Conservation (phyloP, 1,284 basidiomycete species). For the Rhodotorula sp. region DNA sequence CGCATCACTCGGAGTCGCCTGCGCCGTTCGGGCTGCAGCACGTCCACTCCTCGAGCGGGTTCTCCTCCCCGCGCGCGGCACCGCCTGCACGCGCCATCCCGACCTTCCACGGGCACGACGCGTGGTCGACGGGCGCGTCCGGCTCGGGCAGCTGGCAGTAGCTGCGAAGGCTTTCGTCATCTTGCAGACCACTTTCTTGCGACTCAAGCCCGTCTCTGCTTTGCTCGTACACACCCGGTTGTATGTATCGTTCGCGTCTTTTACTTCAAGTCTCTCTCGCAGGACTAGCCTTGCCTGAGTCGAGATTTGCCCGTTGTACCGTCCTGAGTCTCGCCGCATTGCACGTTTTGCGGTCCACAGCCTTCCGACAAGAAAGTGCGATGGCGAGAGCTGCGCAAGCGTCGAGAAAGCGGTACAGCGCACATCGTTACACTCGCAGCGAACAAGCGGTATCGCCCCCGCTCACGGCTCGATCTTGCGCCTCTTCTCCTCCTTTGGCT, state of each 20-base stretch:
- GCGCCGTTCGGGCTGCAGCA: neutral
- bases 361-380: no score
- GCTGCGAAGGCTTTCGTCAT: neutral
- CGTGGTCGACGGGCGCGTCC: neutral
- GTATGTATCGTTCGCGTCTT: neutral
- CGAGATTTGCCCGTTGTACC: no score
- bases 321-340: no score
- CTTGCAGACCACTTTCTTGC: neutral
- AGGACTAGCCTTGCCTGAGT: no score
- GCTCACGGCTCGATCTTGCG: conserved; percentile 8
- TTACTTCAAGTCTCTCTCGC: no score
- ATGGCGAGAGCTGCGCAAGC: no score
- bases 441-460: no score
- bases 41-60: neutral
- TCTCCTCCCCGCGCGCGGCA: conserved; percentile 2
- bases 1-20: neutral
- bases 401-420: neutral
- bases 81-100: neutral
- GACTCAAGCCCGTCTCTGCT: neutral
- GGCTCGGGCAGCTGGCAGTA: neutral
- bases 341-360: no score
- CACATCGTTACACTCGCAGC: neutral
- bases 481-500: conserved; percentile 16
- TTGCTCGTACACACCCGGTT: neutral
- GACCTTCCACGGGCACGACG: neutral